Conservation (phyloP, 192 early-diverging fungal species). For the Endogone sp. region DNA sequence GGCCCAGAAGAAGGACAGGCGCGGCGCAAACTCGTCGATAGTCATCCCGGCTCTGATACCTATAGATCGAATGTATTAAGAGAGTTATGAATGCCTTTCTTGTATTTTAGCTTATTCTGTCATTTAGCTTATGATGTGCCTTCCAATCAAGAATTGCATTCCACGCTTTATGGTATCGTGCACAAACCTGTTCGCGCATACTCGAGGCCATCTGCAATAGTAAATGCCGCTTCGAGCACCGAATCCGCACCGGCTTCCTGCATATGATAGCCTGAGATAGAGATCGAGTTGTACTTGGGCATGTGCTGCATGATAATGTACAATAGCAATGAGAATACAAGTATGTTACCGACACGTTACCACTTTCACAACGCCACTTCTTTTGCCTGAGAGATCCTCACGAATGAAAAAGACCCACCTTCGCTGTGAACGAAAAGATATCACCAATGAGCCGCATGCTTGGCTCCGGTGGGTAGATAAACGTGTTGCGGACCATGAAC, state of each 20-base stretch:
- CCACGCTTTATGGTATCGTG: too few relatives aligned
- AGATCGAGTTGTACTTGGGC: constrained; percentile 95
- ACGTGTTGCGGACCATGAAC: constrained; percentile 93
- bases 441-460: constrained; percentile 90
- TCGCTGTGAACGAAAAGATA: constrained; percentile 84
- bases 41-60: constrained; percentile 81
- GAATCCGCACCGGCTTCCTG: constrained; percentile 89
- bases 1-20: constrained; percentile 89
- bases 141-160: too few relatives aligned
- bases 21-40: constrained; percentile 83
- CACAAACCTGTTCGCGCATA: constrained; percentile 62
- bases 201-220: constrained; percentile 86
- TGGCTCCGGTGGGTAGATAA: constrained; percentile 89
- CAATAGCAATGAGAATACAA: too few relatives aligned
- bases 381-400: constrained; percentile 5
- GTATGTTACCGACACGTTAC: too few relatives aligned
- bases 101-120: neutral
- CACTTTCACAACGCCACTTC: constrained; percentile 3
- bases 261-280: constrained; percentile 93
- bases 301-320: constrained; percentile 53
- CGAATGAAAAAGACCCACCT: constrained; percentile 30
- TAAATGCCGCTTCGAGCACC: constrained; percentile 89
- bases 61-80: constrained; percentile 21
- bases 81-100: too few relatives aligned
- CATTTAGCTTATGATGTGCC: too few relatives aligned